A percentile compares a stretch with the other conserved stretches of the same genome.
Conservation (phyloP, 106 monocot genomes). For the Allium fistulosum region DNA sequence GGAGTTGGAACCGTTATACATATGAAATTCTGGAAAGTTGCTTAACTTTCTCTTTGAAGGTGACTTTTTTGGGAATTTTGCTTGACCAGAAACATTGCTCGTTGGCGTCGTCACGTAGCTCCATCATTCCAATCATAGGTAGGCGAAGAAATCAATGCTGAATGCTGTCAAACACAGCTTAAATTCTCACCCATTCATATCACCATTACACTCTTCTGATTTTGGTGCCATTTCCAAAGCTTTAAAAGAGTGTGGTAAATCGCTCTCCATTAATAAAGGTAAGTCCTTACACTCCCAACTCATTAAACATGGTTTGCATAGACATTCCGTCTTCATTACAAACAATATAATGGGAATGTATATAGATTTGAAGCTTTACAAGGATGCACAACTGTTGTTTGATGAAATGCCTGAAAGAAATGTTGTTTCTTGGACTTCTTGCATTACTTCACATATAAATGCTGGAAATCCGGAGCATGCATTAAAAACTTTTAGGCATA, state of each 20-base stretch:
- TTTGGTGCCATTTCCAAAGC: conserved; percentile 21
- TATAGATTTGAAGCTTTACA: conserved; percentile 11
- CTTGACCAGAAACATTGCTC: no score
- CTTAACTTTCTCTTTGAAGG: no score
- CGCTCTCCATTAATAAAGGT: conserved; percentile 9
- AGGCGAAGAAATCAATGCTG: background rate
- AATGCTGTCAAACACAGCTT: background rate
- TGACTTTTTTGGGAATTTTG: no score
- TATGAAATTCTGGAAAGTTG: no score
- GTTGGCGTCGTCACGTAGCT: no score
- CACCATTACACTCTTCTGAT: background rate
- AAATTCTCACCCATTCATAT: background rate
- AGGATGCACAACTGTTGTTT: conserved; percentile 37
- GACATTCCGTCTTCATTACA: conserved; percentile 23
- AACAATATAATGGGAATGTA: conserved; percentile 68
- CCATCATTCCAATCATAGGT: no score
- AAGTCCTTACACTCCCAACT: conserved; percentile 41
- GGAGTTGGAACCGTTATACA: no score
- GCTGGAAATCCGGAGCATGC: conserved; percentile 44
- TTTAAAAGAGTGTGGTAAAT: conserved; percentile 20
- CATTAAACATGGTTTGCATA: conserved; percentile 32
- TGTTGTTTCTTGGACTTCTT: conserved; percentile 65
- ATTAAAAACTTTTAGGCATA: conserved; percentile 28
- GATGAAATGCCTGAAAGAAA: conserved; percentile 66
- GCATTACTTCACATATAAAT: conserved; percentile 34